A percentile compares a stretch with the other conserved stretches of the same genome.
Conservation (phyloP, 1,284 basidiomycete genomes). For the Papiliotrema nemorosa region DNA sequence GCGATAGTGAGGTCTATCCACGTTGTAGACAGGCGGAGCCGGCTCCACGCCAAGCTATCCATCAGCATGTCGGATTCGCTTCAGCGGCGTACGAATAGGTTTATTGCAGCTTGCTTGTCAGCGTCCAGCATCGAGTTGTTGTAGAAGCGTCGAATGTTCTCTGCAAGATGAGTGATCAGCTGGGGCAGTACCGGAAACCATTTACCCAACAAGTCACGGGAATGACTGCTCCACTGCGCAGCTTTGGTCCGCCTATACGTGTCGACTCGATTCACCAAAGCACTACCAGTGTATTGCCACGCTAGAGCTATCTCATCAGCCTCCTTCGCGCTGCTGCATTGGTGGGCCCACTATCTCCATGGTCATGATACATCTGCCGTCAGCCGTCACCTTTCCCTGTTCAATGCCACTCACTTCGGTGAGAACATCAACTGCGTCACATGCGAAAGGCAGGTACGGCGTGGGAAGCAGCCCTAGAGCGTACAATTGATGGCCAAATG, state of each 20-base stretch:
- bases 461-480: conserved; percentile 82
- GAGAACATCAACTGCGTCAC: conserved; percentile 93
- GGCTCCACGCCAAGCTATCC: conserved; percentile 65
- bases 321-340: not conserved
- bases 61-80: not conserved
- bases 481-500: conserved; percentile 91
- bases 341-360: conserved; percentile 74
- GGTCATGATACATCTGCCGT: conserved; percentile 85
- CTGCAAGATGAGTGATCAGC: conserved; percentile 7
- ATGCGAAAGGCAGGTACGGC: conserved; percentile 86
- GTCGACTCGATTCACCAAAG: conserved; percentile 93
- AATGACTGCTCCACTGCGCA: conserved; percentile 97
- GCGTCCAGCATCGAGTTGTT: conserved; percentile 93
- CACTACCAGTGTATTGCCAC: conserved; percentile 93
- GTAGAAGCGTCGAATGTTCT: conserved; percentile 93
- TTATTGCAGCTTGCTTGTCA: conserved; percentile 96
- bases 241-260: conserved; percentile 80
- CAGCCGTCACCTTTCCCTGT: too few species aligned
- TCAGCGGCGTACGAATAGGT: conserved; percentile 65
- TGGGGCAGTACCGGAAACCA: not conserved
- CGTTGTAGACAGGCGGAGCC: conserved; percentile 14
- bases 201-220: conserved; percentile 81
- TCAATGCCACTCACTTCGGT: conserved; percentile 60
- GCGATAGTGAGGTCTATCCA: conserved; percentile 63
- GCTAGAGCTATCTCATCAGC: conserved; percentile 93